Evolutionary conservation across 2,329 filamentous ascomycete species (phyloP).

Genomic region (Raffaelea arxii): DNA sequence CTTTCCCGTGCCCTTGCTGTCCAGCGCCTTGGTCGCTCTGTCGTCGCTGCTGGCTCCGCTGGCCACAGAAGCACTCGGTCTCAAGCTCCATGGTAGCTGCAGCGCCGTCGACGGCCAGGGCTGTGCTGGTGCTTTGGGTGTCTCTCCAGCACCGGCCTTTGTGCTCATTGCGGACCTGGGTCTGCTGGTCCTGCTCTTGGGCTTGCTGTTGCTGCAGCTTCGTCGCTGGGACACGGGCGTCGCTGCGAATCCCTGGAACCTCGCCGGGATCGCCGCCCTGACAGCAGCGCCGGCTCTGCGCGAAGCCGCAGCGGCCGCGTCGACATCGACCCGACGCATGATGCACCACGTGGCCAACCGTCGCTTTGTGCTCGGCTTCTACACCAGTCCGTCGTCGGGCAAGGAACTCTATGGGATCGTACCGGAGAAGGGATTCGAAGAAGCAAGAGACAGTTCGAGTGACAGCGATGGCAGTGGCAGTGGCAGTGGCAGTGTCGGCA

Average conservation of each 20-base stretch:
- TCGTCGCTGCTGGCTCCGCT: conserved; percentile 27
- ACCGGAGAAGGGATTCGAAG: conserved; percentile 18
- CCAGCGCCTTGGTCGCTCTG: conserved; percentile 23
- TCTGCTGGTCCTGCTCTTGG: conserved; percentile 20
- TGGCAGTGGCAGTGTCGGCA: neutral
- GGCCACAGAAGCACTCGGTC: conserved; percentile 28
- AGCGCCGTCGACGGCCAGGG: conserved; percentile 16
- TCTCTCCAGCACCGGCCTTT: conserved; percentile 21
- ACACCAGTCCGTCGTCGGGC: conserved; percentile 12
- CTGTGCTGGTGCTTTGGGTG: conserved; percentile 25
- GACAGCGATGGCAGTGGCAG: conserved; percentile 4
- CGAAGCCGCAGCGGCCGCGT: neutral
- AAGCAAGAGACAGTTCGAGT: conserved; percentile 13
- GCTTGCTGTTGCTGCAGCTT: conserved; percentile 18
- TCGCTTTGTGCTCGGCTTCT: conserved; percentile 21
- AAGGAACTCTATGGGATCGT: conserved; percentile 23
- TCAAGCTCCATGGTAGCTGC: conserved; percentile 27
- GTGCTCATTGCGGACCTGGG: conserved; percentile 22
- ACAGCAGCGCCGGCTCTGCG: conserved; percentile 20
- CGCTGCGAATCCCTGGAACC: conserved; percentile 29
- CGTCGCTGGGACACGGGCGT: conserved; percentile 28
- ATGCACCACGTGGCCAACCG: conserved; percentile 14
- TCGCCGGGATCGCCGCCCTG: conserved; percentile 25
- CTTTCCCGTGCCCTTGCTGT: conserved; percentile 27
- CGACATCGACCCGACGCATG: conserved; percentile 11